phyloP scores from a whole-genome alignment of 2,329 filamentous ascomycete species.

The Camptophora hylomeconis region DNA sequence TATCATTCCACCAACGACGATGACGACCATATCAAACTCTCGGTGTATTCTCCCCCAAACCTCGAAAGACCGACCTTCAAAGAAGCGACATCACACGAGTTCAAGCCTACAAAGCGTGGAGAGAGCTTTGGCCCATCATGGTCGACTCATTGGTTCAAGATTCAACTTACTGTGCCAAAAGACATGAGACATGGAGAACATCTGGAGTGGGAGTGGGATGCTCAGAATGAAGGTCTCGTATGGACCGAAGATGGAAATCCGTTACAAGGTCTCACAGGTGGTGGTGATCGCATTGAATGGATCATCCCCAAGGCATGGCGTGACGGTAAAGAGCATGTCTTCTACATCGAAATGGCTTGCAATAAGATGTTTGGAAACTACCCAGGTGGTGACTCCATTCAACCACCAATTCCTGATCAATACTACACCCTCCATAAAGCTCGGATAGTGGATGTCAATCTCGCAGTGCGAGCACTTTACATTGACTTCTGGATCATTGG shows the following conservation, averaged over 20 bases:
- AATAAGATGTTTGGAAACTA: slow-evolving; percentile 98
- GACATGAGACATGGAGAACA: slow-evolving; percentile 62
- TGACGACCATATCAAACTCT: slow-evolving; percentile 66
- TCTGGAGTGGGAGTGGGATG: slow-evolving; percentile 95
- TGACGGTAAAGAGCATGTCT: slow-evolving; percentile 72
- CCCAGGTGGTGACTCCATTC: slow-evolving; percentile 68
- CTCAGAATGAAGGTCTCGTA: slow-evolving; percentile 84
- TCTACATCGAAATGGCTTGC: slow-evolving; percentile 98
- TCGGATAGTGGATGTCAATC: slow-evolving; percentile 78
- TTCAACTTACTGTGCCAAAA: slow-evolving; percentile 63
- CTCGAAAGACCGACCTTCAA: slow-evolving; percentile 73
- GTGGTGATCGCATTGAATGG: slow-evolving; percentile 83
- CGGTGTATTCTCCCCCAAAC: slow-evolving; percentile 70
- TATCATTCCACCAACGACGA: slow-evolving; percentile 56
- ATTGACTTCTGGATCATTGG: slow-evolving; percentile 94
- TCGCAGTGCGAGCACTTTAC: slow-evolving; percentile 67
- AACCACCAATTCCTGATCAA: slow-evolving; percentile 75
- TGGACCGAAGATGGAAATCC: slow-evolving; percentile 86
- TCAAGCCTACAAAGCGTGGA: slow-evolving; percentile 61
- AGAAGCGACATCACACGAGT: slow-evolving; percentile 66
- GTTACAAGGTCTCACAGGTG: slow-evolving; percentile 81
- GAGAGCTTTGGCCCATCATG: slow-evolving; percentile 82
- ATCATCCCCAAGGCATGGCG: slow-evolving; percentile 69
- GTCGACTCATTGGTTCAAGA: slow-evolving; percentile 95
- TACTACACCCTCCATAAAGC: slow-evolving; percentile 66